Conservation (phyloP, 345 rosid species). For the Pseudoturritis turrita region DNA sequence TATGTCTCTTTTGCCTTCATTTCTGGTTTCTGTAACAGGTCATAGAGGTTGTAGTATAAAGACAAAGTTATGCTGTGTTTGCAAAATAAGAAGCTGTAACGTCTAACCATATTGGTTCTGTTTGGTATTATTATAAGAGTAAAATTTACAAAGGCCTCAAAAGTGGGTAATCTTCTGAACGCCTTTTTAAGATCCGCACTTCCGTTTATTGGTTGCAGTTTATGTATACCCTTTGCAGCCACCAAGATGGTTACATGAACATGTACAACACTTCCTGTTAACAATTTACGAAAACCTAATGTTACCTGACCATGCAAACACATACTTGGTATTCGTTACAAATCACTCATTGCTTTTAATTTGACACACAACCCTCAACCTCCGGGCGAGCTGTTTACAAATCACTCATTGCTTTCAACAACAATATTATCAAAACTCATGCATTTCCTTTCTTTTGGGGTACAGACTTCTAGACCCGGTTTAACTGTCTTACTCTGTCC, state of each 20-base stretch:
- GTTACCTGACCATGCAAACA: not conserved
- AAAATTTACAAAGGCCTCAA: constrained; percentile 60
- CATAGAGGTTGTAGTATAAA: not conserved
- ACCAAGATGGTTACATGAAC: constrained; percentile 73
- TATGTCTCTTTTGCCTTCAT: not conserved
- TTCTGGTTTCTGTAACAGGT: not conserved
- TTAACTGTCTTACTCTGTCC: not conserved
- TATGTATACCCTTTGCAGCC: constrained; percentile 72
- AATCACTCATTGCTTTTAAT: too few species aligned
- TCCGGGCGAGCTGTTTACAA: too few species aligned
- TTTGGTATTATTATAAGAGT: not conserved
- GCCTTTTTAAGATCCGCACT: constrained; percentile 66
- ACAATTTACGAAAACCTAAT: not conserved
- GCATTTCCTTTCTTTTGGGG: too few species aligned
- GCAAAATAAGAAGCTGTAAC: not conserved
- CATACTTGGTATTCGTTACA: not conserved
- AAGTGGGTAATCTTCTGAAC: constrained; percentile 72
- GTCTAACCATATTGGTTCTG: not conserved
- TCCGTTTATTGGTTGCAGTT: constrained; percentile 59
- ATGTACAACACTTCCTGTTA: not conserved
- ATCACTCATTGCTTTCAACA: too few species aligned
- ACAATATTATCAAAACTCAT: too few species aligned
- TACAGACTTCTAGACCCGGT: not conserved
- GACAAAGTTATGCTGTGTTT: not conserved
- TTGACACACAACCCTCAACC: too few species aligned